Evolutionary conservation across 352 stramenopile genomes (phyloP).

Genomic region (Pythium rhizo-oryzae): DNA sequence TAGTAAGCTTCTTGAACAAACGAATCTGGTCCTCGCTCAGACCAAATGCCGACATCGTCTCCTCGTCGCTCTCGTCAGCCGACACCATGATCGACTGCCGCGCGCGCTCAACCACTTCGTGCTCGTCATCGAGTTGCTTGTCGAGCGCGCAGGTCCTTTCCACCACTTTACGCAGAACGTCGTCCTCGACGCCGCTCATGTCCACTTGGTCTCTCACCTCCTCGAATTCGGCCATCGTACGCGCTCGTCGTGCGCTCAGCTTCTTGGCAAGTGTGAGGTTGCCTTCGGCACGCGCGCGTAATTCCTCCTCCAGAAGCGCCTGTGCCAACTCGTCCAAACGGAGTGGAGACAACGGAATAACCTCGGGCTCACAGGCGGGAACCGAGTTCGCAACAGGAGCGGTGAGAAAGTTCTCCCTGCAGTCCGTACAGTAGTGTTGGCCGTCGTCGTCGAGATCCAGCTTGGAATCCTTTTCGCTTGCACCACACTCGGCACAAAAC

Average conservation of each 20-base stretch:
- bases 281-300: constrained; percentile 73
- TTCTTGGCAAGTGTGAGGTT: constrained; percentile 80
- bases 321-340: constrained; percentile 80
- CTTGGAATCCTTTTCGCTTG: constrained; percentile 75
- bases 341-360: constrained; percentile 18
- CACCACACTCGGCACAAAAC: constrained; percentile 79
- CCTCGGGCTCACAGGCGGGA: constrained; percentile 3
- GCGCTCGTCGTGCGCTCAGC: constrained; percentile 71
- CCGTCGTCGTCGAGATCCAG: constrained; percentile 82
- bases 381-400: constrained; percentile 36
- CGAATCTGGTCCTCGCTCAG: constrained; percentile 87
- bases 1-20: constrained; percentile 93
- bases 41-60: constrained; percentile 50
- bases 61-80: constrained; percentile 65
- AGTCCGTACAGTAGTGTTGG: constrained; percentile 89
- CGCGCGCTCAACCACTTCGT: constrained; percentile 83
- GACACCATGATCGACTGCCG: constrained; percentile 88
- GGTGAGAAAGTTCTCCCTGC: constrained; percentile 85
- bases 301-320: constrained; percentile 77
- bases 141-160: constrained; percentile 87
- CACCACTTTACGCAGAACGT: constrained; percentile 74
- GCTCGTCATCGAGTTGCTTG: constrained; percentile 77
- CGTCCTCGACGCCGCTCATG: constrained; percentile 65
- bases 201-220: constrained; percentile 80
- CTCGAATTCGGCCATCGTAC: constrained; percentile 72